These are phyloP conservation scores for Cucumis melo DNA, from an alignment of 306 rosid species.

Conservation along the genomic window DNA sequence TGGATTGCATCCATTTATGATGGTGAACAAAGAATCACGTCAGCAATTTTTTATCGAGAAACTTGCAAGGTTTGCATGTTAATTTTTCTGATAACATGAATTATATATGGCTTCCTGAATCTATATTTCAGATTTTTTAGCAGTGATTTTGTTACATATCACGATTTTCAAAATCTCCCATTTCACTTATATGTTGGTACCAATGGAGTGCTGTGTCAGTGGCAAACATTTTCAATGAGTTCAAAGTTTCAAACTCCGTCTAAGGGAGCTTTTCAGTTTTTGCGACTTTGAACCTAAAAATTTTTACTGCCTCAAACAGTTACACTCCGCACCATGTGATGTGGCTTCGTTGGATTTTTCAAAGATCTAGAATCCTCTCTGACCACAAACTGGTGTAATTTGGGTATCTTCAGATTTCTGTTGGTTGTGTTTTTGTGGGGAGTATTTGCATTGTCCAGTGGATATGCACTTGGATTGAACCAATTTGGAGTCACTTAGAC, in stretches of 20 bases:
- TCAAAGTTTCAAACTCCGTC: background rate
- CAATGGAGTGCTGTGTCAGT: background rate
- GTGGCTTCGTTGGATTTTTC: background rate
- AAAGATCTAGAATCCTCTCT: background rate
- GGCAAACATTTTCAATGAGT: background rate
- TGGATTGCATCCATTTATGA: conserved; percentile 83
- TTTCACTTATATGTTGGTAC: background rate
- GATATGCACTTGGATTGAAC: background rate
- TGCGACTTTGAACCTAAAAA: background rate
- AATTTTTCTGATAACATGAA: background rate
- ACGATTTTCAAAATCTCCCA: background rate
- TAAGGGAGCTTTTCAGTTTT: background rate
- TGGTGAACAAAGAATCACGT: conserved; percentile 36
- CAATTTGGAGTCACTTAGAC: background rate
- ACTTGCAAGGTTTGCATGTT: conserved; percentile 30
- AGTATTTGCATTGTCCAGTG: background rate
- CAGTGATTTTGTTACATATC: background rate
- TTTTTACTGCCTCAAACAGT: background rate
- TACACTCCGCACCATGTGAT: background rate
- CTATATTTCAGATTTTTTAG: background rate
- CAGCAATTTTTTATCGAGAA: conserved; percentile 37
- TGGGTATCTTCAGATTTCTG: background rate
- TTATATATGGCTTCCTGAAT: background rate
- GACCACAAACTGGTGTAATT: background rate
- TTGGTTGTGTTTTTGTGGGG: background rate